Conservation (phyloP, 2,329 filamentous ascomycete genomes). For the Microsporum audouinii region DNA sequence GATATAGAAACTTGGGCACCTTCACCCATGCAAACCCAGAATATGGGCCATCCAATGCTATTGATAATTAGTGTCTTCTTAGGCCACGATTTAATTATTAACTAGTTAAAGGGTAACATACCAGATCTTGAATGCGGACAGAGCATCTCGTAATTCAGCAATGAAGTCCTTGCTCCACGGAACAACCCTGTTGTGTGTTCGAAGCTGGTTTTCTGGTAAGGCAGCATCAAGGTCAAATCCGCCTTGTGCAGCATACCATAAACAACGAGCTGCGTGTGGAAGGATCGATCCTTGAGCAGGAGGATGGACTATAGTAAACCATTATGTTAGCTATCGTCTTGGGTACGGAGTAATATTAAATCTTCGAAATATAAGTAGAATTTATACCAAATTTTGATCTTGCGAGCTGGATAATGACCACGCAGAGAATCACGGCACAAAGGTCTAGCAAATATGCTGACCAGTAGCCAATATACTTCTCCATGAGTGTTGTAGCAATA, state of each 20-base stretch:
- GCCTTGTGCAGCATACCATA: constrained; percentile 4
- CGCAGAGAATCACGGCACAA: constrained; percentile 11
- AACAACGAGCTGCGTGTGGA: constrained; percentile 6
- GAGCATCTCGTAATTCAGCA: constrained; percentile 9
- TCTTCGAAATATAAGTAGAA: neutral
- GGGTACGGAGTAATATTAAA: neutral
- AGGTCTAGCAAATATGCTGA: constrained; percentile 42
- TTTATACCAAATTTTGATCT: neutral
- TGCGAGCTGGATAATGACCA: neutral
- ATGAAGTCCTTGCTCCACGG: constrained; percentile 12
- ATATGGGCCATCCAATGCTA: neutral
- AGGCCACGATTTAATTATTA: neutral
- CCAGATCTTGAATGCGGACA: constrained; percentile 12
- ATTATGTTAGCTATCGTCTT: neutral
- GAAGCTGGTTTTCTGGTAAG: constrained; percentile 43
- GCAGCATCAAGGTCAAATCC: constrained; percentile 12
- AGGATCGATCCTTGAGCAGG: constrained; percentile 10
- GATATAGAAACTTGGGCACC: constrained; percentile 14
- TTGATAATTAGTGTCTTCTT: neutral
- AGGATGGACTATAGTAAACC: neutral
- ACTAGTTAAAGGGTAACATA: neutral
- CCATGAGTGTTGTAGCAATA: constrained; percentile 50
- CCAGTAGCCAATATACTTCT: constrained; percentile 51
- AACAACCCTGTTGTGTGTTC: constrained; percentile 46
- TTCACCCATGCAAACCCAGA: neutral